These are phyloP conservation scores for Dothidotthia symphoricarpi DNA, from an alignment of 2,329 filamentous ascomycete species.

Conservation along the genomic window DNA sequence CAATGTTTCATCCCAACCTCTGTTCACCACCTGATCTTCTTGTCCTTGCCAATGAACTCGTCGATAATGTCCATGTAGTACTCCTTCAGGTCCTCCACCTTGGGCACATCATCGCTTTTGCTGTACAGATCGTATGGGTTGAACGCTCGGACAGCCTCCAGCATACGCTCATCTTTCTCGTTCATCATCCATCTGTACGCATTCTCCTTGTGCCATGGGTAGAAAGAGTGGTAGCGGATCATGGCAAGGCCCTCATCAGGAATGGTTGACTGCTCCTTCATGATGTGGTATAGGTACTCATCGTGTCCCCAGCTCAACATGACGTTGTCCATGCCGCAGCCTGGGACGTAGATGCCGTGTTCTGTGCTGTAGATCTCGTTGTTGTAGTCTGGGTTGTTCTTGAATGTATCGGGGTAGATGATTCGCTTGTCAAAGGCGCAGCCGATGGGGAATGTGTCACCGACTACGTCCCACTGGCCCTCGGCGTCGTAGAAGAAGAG, in stretches of 20 bases:
- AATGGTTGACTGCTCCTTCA: constrained; percentile 76
- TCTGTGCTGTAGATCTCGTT: constrained; percentile 73
- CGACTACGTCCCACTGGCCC: constrained; percentile 92
- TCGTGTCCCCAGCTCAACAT: constrained; percentile 92
- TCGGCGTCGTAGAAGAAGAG: constrained; percentile 78
- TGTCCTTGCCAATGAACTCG: constrained; percentile 66
- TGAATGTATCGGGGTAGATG: constrained; percentile 78
- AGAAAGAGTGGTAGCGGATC: constrained; percentile 92
- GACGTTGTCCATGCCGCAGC: constrained; percentile 80
- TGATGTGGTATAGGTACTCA: constrained; percentile 82
- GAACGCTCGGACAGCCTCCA: constrained; percentile 79
- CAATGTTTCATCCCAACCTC: not conserved
- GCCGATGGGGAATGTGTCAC: constrained; percentile 78
- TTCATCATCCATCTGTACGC: constrained; percentile 83
- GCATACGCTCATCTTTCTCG: constrained; percentile 74
- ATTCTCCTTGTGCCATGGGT: constrained; percentile 82
- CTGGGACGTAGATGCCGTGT: constrained; percentile 74
- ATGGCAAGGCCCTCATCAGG: constrained; percentile 83
- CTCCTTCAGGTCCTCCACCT: constrained; percentile 73
- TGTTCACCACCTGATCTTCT: constrained; percentile 65
- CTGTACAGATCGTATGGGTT: constrained; percentile 92
- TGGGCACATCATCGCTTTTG: constrained; percentile 81
- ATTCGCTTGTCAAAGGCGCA: constrained; percentile 72
- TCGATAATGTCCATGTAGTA: constrained; percentile 75
- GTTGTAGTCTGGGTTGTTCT: constrained; percentile 68